A percentile compares a stretch with the other conserved stretches of the same genome.
Evolutionary conservation across 148 eudicot species (phyloP).

Genomic region (Vaccinium darrowii): DNA sequence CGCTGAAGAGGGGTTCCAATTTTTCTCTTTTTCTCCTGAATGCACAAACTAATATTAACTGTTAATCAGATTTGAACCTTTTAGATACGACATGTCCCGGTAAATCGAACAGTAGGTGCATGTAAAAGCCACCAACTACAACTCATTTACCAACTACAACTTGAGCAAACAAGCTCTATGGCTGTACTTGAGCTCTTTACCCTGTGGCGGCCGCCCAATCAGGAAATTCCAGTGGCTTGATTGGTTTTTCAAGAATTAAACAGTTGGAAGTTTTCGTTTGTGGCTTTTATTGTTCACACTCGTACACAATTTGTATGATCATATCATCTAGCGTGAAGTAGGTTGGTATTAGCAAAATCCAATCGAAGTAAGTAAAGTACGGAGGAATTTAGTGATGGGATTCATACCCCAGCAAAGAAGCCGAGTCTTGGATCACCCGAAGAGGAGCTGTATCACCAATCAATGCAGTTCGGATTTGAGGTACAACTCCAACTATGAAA

Average conservation of each 20-base stretch:
- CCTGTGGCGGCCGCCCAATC: not conserved
- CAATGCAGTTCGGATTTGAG: constrained; percentile 37
- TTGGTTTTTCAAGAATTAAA: not conserved
- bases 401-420: constrained; percentile 58
- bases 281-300: not conserved
- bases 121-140: not conserved
- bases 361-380: not conserved
- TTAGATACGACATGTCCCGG: not conserved
- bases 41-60: not conserved
- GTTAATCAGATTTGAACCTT: not conserved
- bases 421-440: constrained; percentile 67
- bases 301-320: no score
- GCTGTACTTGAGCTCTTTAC: not conserved
- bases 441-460: constrained; percentile 75
- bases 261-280: not conserved
- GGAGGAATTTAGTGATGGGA: not conserved
- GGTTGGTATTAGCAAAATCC: not conserved
- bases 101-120: not conserved
- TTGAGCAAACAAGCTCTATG: not conserved
- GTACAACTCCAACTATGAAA: constrained; percentile 63
- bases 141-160: not conserved
- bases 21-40: not conserved
- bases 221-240: not conserved
- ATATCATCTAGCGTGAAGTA: not conserved
- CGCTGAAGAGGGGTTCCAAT: not conserved